A percentile compares a stretch with the other conserved stretches of the same genome.
phyloP scores from a whole-genome alignment of 257 asterid species.

The Salvia miltiorrhiza region DNA sequence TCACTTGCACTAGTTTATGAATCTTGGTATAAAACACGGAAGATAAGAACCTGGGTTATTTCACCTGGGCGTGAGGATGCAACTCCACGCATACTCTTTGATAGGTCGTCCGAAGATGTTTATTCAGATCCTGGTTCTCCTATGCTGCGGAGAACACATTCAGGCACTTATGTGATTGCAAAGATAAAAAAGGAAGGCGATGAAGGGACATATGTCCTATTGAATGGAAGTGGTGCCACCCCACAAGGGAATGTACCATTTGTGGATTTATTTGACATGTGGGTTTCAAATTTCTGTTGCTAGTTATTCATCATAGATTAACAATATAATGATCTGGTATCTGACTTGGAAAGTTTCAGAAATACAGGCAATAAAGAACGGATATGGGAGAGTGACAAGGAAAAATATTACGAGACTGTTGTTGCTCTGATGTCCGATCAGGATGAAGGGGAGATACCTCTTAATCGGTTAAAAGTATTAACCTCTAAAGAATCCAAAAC shows the following conservation, averaged over 20 bases:
- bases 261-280: constrained; percentile 93
- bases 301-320: constrained; percentile 10
- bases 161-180: constrained; percentile 90
- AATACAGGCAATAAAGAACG: constrained; percentile 92
- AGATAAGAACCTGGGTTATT: constrained; percentile 69
- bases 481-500: constrained; percentile 94
- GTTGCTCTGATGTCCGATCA: constrained; percentile 88
- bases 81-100: constrained; percentile 76
- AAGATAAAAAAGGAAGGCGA: constrained; percentile 73
- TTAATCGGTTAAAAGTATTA: constrained; percentile 58
- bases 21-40: constrained; percentile 94
- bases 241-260: constrained; percentile 95
- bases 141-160: constrained; percentile 75
- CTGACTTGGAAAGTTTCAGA: constrained; percentile 62
- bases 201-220: constrained; percentile 52
- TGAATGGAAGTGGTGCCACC: constrained; percentile 95
- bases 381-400: constrained; percentile 96
- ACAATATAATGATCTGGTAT: constrained; percentile 27
- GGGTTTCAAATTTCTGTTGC: constrained; percentile 43
- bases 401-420: constrained; percentile 73
- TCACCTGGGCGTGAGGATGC: constrained; percentile 68
- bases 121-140: constrained; percentile 99
- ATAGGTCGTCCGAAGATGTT: constrained; percentile 98
- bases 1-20: constrained; percentile 90
- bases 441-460: constrained; percentile 57